A percentile compares a stretch with the other conserved stretches of the same genome.
Evolutionary conservation across 2,329 filamentous ascomycete species (phyloP).

Genomic region (Trichoderma sp.): DNA sequence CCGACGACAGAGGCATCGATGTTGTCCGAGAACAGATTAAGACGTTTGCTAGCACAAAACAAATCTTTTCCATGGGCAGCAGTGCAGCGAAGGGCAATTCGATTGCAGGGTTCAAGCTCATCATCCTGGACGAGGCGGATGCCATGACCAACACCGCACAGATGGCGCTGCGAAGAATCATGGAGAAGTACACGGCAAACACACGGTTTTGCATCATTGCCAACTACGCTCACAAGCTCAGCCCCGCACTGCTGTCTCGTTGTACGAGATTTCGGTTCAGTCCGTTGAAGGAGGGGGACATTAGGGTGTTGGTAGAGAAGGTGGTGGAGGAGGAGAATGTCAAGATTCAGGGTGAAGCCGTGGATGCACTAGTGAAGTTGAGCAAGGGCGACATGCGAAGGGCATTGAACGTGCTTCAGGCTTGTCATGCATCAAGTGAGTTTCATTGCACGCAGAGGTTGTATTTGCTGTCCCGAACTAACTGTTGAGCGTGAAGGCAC

Average conservation of each 20-base stretch:
- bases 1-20: constrained; percentile 95
- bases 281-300: constrained; percentile 85
- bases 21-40: constrained; percentile 99
- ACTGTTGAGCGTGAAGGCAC: constrained; percentile 50
- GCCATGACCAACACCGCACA: constrained; percentile 99
- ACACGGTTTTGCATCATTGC: constrained; percentile 98
- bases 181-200: constrained; percentile 99
- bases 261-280: constrained; percentile 96
- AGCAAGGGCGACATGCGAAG: constrained; percentile 96
- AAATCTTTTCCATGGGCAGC: constrained; percentile 78
- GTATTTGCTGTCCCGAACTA: not conserved
- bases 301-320: constrained; percentile 79
- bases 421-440: constrained; percentile 85
- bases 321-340: constrained; percentile 86
- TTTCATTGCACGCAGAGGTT: constrained; percentile 42
- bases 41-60: constrained; percentile 96
- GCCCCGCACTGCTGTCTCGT: constrained; percentile 83
- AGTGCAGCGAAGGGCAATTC: constrained; percentile 45
- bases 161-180: constrained; percentile 94
- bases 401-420: constrained; percentile 91
- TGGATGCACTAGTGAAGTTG: constrained; percentile 77
- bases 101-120: constrained; percentile 84
- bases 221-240: constrained; percentile 98
- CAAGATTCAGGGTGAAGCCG: constrained; percentile 76
- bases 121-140: constrained; percentile 97